These are phyloP conservation scores for Lichtheimia ornata DNA, from an alignment of 371 early-diverging fungal species.

Conservation along the genomic window DNA sequence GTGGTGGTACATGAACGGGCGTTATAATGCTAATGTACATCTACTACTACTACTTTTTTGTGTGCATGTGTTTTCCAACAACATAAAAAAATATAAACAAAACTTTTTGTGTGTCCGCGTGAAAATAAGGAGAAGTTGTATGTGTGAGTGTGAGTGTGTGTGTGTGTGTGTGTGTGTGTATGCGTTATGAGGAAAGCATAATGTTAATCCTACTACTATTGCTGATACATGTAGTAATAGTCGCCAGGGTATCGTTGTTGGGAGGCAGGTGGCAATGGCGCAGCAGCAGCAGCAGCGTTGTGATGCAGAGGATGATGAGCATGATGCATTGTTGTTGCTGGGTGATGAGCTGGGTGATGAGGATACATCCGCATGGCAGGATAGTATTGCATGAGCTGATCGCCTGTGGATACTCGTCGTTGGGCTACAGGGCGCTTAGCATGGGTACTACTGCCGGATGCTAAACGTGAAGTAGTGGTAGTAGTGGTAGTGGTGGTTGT, in stretches of 20 bases:
- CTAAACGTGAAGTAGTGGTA: neutral
- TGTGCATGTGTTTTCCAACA: too few species aligned
- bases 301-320: too few species aligned
- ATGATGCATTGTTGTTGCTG: neutral
- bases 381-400: constrained; percentile 1
- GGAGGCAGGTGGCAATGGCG: neutral
- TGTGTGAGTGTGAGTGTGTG: too few species aligned
- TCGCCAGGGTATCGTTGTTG: constrained; percentile 5
- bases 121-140: too few species aligned
- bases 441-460: neutral
- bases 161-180: too few species aligned
- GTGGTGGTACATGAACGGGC: too few species aligned
- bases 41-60: too few species aligned
- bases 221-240: constrained; percentile 9
- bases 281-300: neutral
- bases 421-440: constrained; percentile 1
- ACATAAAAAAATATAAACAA: too few species aligned
- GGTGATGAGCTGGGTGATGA: constrained; percentile 2
- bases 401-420: constrained; percentile 5
- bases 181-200: too few species aligned
- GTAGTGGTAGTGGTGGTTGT: neutral
- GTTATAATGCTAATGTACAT: too few species aligned
- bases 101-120: too few species aligned
- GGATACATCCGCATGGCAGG: neutral
- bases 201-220: neutral